These are phyloP conservation scores for Cutaneotrichosporon dermatis DNA, from an alignment of 1,284 basidiomycete genomes.

Conservation along the genomic window DNA sequence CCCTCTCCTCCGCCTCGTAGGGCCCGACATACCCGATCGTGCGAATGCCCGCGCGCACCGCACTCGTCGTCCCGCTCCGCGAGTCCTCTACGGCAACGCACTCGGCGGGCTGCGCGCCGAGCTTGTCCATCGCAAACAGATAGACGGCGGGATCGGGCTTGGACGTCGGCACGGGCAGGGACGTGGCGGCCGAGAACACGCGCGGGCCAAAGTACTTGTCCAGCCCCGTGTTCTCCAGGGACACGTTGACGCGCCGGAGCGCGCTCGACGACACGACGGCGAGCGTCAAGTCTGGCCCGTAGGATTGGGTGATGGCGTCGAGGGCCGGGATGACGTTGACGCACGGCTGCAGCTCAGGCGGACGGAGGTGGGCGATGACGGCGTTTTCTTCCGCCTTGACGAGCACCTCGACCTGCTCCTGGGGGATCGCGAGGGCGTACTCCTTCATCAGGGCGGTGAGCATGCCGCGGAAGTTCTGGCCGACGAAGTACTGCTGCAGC, in stretches of 20 bases:
- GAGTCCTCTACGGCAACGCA: slow-evolving; percentile 29
- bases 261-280: slow-evolving; percentile 25
- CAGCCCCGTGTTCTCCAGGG: slow-evolving; percentile 19
- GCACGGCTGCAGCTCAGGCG: slow-evolving; percentile 12
- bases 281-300: slow-evolving; percentile 11
- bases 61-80: slow-evolving; percentile 21
- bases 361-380: slow-evolving; percentile 15
- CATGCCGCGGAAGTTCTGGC: slow-evolving; percentile 30
- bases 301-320: neutral
- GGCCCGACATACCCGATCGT: slow-evolving; percentile 29
- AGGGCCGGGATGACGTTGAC: slow-evolving; percentile 18
- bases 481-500: slow-evolving; percentile 25
- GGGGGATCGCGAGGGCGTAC: slow-evolving; percentile 16
- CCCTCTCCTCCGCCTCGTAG: slow-evolving; percentile 20
- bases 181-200: slow-evolving; percentile 26
- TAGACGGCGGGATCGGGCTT: slow-evolving; percentile 34
- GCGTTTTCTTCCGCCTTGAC: slow-evolving; percentile 21
- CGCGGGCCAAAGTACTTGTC: slow-evolving; percentile 18
- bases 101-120: slow-evolving; percentile 11
- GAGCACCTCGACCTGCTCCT: slow-evolving; percentile 19
- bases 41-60: slow-evolving; percentile 20
- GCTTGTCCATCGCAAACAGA: slow-evolving; percentile 14
- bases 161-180: slow-evolving; percentile 19
- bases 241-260: slow-evolving; percentile 22
- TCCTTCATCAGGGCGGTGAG: slow-evolving; percentile 17